Percentiles rank a stretch among this genome's conserved stretches.
phyloP scores from a whole-genome alignment of 352 stramenopile genomes.

The Phytophthora citrophthora region DNA sequence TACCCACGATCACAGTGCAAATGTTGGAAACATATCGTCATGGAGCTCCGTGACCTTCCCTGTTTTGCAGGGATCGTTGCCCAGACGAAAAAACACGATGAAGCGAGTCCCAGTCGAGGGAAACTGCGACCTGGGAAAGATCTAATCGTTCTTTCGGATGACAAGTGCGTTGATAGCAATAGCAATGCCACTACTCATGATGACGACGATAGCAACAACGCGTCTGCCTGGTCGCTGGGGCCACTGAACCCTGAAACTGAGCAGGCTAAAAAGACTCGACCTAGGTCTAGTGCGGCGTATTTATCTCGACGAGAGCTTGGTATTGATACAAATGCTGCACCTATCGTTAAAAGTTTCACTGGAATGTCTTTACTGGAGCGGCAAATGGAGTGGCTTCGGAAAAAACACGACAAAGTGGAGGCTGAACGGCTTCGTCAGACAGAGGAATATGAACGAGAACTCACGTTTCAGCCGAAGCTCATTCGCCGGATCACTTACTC shows the following conservation, averaged over 20 bases:
- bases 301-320: slow-evolving; percentile 18
- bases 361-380: slow-evolving; percentile 81
- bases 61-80: slow-evolving; percentile 36
- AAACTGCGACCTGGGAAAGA: slow-evolving; percentile 82
- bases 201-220: slow-evolving; percentile 32
- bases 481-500: slow-evolving; percentile 69
- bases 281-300: slow-evolving; percentile 28
- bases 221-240: slow-evolving; percentile 29
- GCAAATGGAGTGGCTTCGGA: slow-evolving; percentile 77
- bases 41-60: slow-evolving; percentile 75
- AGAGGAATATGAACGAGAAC: slow-evolving; percentile 76
- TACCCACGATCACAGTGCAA: slow-evolving; percentile 68
- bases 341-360: slow-evolving; percentile 54
- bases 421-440: slow-evolving; percentile 65
- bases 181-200: slow-evolving; percentile 24
- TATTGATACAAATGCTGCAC: slow-evolving; percentile 7
- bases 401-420: slow-evolving; percentile 82
- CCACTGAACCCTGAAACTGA: slow-evolving; percentile 31
- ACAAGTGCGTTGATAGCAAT: slow-evolving; percentile 23
- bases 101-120: slow-evolving; percentile 68
- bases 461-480: slow-evolving; percentile 87
- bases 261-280: slow-evolving; percentile 24
- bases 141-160: slow-evolving; percentile 72
- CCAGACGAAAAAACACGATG: slow-evolving; percentile 18
- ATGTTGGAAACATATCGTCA: slow-evolving; percentile 83